phyloP scores from a whole-genome alignment of 257 asterid species.

The Solanum habrochaites region DNA sequence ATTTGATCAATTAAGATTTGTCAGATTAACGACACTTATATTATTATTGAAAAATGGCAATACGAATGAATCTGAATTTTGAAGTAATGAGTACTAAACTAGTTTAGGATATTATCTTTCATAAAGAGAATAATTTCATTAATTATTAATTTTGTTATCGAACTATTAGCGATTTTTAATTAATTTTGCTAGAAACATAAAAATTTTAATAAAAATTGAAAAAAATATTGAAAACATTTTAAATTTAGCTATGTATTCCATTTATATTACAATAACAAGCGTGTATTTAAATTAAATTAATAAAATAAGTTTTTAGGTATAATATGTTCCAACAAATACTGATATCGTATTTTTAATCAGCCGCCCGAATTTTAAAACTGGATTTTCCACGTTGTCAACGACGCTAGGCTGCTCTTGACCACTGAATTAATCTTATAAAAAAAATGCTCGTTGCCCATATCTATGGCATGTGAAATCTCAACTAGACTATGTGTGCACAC shows the following conservation, averaged over 20 bases:
- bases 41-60: not conserved
- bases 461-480: not conserved
- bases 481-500: not conserved
- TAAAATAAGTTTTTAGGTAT: not conserved
- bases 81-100: not conserved
- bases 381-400: not conserved
- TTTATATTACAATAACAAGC: too few species aligned
- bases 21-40: not conserved
- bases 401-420: not conserved
- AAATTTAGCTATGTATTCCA: too few species aligned
- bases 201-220: too few species aligned
- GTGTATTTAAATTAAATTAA: too few species aligned
- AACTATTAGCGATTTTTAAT: fast-evolving
- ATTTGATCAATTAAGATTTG: not conserved
- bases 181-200: too few species aligned
- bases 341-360: not conserved
- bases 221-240: too few species aligned
- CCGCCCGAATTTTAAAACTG: not conserved
- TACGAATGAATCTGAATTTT: not conserved
- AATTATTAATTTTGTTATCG: too few species aligned
- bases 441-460: not conserved
- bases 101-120: too few species aligned
- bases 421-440: not conserved
- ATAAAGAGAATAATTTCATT: too few species aligned
- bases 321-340: not conserved